phyloP scores from a whole-genome alignment of 768 basidiomycete species.

The Tricholomella constricta region DNA sequence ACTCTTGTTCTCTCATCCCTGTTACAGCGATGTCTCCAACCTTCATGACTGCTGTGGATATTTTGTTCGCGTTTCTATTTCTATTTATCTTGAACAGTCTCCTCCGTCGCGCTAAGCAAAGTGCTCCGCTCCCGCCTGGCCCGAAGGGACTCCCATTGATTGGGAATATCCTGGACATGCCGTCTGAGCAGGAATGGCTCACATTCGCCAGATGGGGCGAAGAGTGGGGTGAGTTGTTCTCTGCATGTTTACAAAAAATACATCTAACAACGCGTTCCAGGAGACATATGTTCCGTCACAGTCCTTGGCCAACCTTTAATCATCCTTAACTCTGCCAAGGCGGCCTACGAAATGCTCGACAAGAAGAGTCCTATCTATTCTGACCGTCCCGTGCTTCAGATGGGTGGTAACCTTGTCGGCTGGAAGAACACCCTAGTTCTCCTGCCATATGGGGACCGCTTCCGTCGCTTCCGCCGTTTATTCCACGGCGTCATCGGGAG shows the following conservation, averaged over 20 bases:
- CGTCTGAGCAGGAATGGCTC: conserved; percentile 49
- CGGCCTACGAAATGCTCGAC: conserved; percentile 61
- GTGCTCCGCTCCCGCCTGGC: conserved; percentile 46
- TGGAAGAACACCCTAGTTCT: conserved; percentile 60
- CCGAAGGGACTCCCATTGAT: conserved; percentile 55
- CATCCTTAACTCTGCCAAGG: conserved; percentile 52
- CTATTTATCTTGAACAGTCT: conserved; percentile 37
- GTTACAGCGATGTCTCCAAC: conserved; percentile 28
- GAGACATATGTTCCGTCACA: conserved; percentile 61
- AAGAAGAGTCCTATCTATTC: conserved; percentile 69
- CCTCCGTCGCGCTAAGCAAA: conserved; percentile 21
- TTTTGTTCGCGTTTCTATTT: conserved; percentile 34
- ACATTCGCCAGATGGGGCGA: conserved; percentile 55
- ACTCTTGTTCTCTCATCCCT: conserved; percentile 18
- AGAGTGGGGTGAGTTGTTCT: conserved; percentile 43
- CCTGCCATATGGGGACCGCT: conserved; percentile 58
- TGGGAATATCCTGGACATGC: conserved; percentile 58
- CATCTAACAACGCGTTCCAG: conserved; percentile 29
- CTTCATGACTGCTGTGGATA: conserved; percentile 29
- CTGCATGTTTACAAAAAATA: not conserved
- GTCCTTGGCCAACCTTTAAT: conserved; percentile 62
- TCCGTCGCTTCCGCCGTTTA: conserved; percentile 53
- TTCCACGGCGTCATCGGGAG: conserved; percentile 55
- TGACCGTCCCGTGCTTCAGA: conserved; percentile 58
- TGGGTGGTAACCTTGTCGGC: conserved; percentile 58